A percentile compares a stretch with the other conserved stretches of the same genome.
phyloP scores from a whole-genome alignment of 208 protist genomes.

The Trypanosoma platydactyli region DNA sequence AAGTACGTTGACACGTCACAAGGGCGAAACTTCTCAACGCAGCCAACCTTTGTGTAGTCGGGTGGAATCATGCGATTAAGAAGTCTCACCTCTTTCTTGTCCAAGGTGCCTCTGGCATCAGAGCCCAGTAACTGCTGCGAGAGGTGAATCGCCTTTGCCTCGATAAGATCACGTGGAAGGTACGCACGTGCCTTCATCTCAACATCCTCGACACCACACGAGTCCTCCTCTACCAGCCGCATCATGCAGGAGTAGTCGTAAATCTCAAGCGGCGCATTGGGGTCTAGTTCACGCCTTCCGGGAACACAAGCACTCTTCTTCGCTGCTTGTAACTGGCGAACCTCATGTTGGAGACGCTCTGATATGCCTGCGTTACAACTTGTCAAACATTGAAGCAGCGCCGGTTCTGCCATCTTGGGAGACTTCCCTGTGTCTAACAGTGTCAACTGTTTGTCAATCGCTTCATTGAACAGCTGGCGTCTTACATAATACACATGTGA shows the following conservation, averaged over 20 bases:
- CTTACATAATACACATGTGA: constrained; percentile 84
- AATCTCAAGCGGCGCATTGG: constrained; percentile 61
- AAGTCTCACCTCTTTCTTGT: constrained; percentile 82
- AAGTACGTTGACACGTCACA: constrained; percentile 74
- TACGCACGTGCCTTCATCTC: constrained; percentile 80
- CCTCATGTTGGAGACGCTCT: constrained; percentile 60
- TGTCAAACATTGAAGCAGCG: constrained; percentile 53
- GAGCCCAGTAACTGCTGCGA: constrained; percentile 42
- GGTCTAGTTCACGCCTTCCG: constrained; percentile 70
- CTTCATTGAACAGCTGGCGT: constrained; percentile 72
- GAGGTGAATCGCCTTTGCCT: constrained; percentile 54
- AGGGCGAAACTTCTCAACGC: constrained; percentile 77
- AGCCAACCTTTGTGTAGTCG: constrained; percentile 76
- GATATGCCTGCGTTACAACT: constrained; percentile 52
- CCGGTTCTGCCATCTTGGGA: constrained; percentile 53
- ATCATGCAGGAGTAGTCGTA: constrained; percentile 91
- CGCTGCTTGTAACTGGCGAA: constrained; percentile 46
- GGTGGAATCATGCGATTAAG: constrained; percentile 66
- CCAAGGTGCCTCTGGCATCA: constrained; percentile 32
- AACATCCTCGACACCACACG: constrained; percentile 52
- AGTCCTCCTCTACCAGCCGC: constrained; percentile 82
- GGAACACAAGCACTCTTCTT: constrained; percentile 58
- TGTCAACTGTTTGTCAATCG: constrained; percentile 78
- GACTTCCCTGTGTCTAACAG: constrained; percentile 79
- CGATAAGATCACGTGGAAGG: constrained; percentile 60